These are phyloP conservation scores for Fusarium poae DNA, from an alignment of 2,329 filamentous ascomycete species.

Conservation along the genomic window DNA sequence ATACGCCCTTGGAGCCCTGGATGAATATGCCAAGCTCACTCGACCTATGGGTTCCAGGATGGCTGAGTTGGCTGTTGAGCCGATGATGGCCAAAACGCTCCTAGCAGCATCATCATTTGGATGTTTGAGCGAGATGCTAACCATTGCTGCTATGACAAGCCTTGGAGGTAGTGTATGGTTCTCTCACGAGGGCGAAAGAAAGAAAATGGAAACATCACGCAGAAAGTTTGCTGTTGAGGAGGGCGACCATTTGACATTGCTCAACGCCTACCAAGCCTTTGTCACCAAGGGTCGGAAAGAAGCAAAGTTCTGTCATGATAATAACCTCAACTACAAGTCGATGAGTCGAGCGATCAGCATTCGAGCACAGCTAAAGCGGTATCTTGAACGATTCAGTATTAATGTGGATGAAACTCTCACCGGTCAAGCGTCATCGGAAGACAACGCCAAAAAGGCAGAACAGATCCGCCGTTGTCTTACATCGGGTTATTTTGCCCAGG, in stretches of 20 bases:
- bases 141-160: constrained; percentile 94
- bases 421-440: constrained; percentile 50
- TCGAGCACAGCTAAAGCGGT: constrained; percentile 85
- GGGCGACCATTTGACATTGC: constrained; percentile 90
- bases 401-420: constrained; percentile 73
- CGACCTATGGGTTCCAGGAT: constrained; percentile 88
- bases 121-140: constrained; percentile 87
- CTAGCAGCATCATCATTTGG: constrained; percentile 80
- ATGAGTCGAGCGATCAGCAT: constrained; percentile 87
- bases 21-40: constrained; percentile 91
- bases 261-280: constrained; percentile 95
- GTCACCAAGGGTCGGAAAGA: constrained; percentile 86
- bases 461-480: constrained; percentile 87
- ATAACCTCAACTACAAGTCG: constrained; percentile 88
- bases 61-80: constrained; percentile 93
- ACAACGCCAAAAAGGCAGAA: constrained; percentile 66
- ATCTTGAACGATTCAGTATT: constrained; percentile 87
- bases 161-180: constrained; percentile 88
- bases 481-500: constrained; percentile 91
- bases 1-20: constrained; percentile 86
- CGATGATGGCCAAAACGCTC: constrained; percentile 94
- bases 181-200: constrained; percentile 81
- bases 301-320: constrained; percentile 85
- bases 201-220: constrained; percentile 77
- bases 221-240: constrained; percentile 91